These are phyloP conservation scores for Coemansia asiatica DNA, from an alignment of 192 early-diverging fungal species.

Conservation along the genomic window DNA sequence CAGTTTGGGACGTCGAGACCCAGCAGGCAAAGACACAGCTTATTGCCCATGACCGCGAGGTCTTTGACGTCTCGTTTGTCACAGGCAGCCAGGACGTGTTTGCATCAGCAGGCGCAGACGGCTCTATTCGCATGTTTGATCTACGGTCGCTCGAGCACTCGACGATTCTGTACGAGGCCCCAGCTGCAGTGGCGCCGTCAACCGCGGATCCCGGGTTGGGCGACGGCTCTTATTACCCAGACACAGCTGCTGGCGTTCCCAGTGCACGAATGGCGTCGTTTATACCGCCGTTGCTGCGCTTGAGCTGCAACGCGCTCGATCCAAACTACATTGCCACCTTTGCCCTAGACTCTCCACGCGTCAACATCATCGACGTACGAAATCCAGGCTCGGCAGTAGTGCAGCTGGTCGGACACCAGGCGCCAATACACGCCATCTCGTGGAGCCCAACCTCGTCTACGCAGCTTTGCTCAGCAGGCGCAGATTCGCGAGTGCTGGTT, in stretches of 20 bases:
- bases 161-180: constrained; percentile 95
- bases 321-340: constrained; percentile 92
- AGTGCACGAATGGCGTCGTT: constrained; percentile 32
- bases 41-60: constrained; percentile 98
- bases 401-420: constrained; percentile 78
- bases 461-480: constrained; percentile 85
- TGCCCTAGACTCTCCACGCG: constrained; percentile 75
- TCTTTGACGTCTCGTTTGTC: constrained; percentile 97
- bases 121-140: constrained; percentile 97
- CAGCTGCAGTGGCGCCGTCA: constrained; percentile 45
- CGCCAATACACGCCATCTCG: constrained; percentile 74
- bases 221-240: constrained; percentile 23
- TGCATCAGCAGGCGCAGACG: constrained; percentile 97
- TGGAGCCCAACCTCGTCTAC: constrained; percentile 84
- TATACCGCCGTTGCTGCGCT: constrained; percentile 69
- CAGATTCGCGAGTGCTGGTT: constrained; percentile 86
- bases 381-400: constrained; percentile 83
- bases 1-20: constrained; percentile 97
- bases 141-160: constrained; percentile 94
- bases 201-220: constrained; percentile 20
- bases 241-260: constrained; percentile 7
- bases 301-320: constrained; percentile 89
- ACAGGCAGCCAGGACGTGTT: constrained; percentile 82
- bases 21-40: constrained; percentile 96
- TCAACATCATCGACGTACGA: constrained; percentile 89